A percentile compares a stretch with the other conserved stretches of the same genome.
These are phyloP conservation scores for Fraxinus albicans DNA, from an alignment of 305 asterid species.

Conservation along the genomic window DNA sequence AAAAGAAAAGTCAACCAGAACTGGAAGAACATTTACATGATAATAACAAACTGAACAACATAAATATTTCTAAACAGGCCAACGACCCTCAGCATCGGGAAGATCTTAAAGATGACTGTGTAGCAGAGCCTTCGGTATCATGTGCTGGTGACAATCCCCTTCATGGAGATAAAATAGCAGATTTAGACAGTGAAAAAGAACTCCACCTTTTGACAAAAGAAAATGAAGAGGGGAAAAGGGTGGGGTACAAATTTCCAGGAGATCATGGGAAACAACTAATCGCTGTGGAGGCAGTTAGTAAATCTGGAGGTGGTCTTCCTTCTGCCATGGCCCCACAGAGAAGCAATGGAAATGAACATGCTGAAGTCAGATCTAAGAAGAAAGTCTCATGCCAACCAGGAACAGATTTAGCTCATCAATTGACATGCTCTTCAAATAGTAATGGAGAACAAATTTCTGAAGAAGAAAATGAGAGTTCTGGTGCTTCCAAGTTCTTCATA, in stretches of 20 bases:
- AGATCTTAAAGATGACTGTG: slow-evolving; percentile 30
- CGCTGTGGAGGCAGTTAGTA: slow-evolving; percentile 25
- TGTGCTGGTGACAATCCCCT: slow-evolving; percentile 25
- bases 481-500: slow-evolving; percentile 32
- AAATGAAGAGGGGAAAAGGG: slow-evolving; percentile 19
- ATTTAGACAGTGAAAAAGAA: slow-evolving; percentile 16
- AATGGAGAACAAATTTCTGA: slow-evolving; percentile 49
- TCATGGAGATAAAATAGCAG: slow-evolving; percentile 25
- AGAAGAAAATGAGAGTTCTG: slow-evolving; percentile 39
- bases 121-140: slow-evolving; percentile 36
- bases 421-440: slow-evolving; percentile 19
- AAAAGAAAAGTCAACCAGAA: slow-evolving; percentile 27
- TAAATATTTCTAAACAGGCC: slow-evolving; percentile 28
- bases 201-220: slow-evolving; percentile 7
- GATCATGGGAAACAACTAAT: slow-evolving; percentile 22
- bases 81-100: slow-evolving; percentile 25
- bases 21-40: slow-evolving; percentile 31
- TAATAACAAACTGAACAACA: slow-evolving; percentile 32
- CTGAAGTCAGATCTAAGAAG: slow-evolving; percentile 30
- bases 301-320: slow-evolving; percentile 26
- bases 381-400: slow-evolving; percentile 25
- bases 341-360: slow-evolving; percentile 20
- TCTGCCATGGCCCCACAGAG: slow-evolving; percentile 21
- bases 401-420: slow-evolving; percentile 20
- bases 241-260: slow-evolving; percentile 19